Percentiles rank a stretch among this genome's conserved stretches.
Conservation (phyloP, 345 rosid genomes). For the Physaria fendleri region DNA sequence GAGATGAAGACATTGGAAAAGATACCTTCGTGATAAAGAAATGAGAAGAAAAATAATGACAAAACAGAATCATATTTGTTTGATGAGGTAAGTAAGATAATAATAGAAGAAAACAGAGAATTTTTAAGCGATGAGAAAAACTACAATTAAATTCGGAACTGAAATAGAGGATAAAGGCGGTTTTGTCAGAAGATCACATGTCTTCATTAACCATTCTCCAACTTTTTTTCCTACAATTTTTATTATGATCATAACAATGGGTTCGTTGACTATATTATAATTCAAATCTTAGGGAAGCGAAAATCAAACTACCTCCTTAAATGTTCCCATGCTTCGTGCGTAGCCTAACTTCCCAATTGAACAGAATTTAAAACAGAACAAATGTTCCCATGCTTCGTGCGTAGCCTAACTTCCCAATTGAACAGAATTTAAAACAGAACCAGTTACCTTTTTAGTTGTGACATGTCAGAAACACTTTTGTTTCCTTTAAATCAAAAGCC, state of each 20-base stretch:
- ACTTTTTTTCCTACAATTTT: too few relatives aligned
- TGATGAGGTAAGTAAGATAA: too few relatives aligned
- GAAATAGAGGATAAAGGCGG: constrained; percentile 22
- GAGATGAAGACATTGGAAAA: constrained; percentile 24
- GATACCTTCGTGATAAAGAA: constrained; percentile 22
- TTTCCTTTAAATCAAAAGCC: constrained; percentile 25
- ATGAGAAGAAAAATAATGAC: not conserved
- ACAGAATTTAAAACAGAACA: too few relatives aligned
- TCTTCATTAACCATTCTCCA: constrained; percentile 2
- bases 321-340: constrained; percentile 9
- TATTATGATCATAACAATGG: constrained; percentile 6
- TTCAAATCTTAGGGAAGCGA: too few relatives aligned
- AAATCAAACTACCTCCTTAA: not conserved
- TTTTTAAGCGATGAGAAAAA: constrained; percentile 8
- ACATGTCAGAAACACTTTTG: constrained; percentile 23
- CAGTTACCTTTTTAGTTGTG: constrained; percentile 21
- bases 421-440: too few relatives aligned
- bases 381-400: constrained; percentile 9
- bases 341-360: constrained; percentile 17
- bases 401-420: constrained; percentile 15
- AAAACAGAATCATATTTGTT: constrained; percentile 8
- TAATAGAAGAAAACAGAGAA: not conserved
- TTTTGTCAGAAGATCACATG: constrained; percentile 32
- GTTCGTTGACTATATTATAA: constrained; percentile 16
- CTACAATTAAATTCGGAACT: constrained; percentile 23